These are phyloP conservation scores for Chytridium lagenaria DNA, from an alignment of 371 early-diverging fungal species.

Conservation along the genomic window DNA sequence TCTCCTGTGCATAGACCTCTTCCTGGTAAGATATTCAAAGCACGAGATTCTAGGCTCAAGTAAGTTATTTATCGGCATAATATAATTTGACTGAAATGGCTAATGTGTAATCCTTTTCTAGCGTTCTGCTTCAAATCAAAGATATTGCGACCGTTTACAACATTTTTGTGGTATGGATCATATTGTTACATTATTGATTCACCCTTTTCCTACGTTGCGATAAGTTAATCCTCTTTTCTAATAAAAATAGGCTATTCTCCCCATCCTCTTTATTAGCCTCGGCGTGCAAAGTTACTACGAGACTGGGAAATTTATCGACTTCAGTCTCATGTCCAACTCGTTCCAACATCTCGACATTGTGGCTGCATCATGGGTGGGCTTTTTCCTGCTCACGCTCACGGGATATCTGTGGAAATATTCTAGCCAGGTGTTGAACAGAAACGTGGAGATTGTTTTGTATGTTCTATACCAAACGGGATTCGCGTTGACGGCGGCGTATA, in stretches of 20 bases:
- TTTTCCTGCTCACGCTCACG: not conserved
- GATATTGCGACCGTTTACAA: constrained; percentile 38
- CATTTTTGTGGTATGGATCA: constrained; percentile 29
- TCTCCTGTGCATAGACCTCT: not conserved
- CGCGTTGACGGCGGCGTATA: constrained; percentile 21
- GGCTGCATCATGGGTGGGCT: not conserved
- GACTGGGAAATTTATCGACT: constrained; percentile 25
- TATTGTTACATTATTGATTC: too few species aligned
- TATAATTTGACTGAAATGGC: too few species aligned
- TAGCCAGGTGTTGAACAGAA: not conserved
- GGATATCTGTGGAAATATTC: constrained; percentile 15
- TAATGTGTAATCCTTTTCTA: not conserved
- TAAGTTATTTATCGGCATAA: not conserved
- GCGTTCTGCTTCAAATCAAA: constrained; percentile 31
- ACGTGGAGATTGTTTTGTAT: constrained; percentile 16
- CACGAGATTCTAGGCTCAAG: constrained; percentile 13
- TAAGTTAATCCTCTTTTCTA: not conserved
- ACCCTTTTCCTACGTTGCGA: not conserved
- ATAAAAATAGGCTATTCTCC: constrained; percentile 25
- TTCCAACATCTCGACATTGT: constrained; percentile 26
- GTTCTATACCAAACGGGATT: constrained; percentile 20
- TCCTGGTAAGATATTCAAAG: constrained; percentile 9
- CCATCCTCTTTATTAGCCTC: constrained; percentile 24
- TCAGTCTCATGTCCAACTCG: constrained; percentile 21
- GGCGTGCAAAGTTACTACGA: constrained; percentile 27